Evolutionary conservation across 352 stramenopile genomes (phyloP), one percentile per base, ranked within the genome.

Genomic region (Globisporangium carolinianum): DNA sequence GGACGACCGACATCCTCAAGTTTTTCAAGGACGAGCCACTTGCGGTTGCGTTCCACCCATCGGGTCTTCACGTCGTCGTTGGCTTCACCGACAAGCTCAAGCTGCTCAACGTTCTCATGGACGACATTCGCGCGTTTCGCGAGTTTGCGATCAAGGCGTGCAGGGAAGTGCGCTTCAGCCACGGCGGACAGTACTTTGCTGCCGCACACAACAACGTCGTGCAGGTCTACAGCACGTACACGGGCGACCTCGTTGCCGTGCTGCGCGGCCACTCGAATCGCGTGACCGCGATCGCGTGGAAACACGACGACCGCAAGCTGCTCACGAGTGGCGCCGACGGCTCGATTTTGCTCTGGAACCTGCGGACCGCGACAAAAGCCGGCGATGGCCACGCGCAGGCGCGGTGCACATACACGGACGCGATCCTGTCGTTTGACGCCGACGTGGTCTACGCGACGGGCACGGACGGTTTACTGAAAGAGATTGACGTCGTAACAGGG

Each of bases 101-200:
- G 53, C 72, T 98, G 62, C 87, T 97, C 60, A 97, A 98, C 60
- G 84, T 98, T 18, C 71, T 98, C 17, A 96, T 98, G 83, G 91
- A 98, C 61, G 92, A 98, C 53, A 86, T 98, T 39, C 75, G 88
- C 0, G 68, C 84, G 38, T 97, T 89, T 47, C 86, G 92, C 6
- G 91, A 98, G 60, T 88, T 98, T 51, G 58, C 84, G 1, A 85
- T 98, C 66, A 98, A 98, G 65, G 71, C 73, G 4, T 98, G 94
- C 63, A 71, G 78, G 37, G 90, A 98, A 71, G 86, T 95, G 50
- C 76, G 83, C 11, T 98, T 98, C 66, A 91, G 81, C 47, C 77
- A 95, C 55, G 91, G 91, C 5, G 89, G 90, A 0, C 87, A 98
- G 59, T 96, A 86, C 55, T 97, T 97, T 42, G 90, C 91, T 2